phyloP scores from a whole-genome alignment of 2,329 filamentous ascomycete species.

The Xylariaceae sp. region DNA sequence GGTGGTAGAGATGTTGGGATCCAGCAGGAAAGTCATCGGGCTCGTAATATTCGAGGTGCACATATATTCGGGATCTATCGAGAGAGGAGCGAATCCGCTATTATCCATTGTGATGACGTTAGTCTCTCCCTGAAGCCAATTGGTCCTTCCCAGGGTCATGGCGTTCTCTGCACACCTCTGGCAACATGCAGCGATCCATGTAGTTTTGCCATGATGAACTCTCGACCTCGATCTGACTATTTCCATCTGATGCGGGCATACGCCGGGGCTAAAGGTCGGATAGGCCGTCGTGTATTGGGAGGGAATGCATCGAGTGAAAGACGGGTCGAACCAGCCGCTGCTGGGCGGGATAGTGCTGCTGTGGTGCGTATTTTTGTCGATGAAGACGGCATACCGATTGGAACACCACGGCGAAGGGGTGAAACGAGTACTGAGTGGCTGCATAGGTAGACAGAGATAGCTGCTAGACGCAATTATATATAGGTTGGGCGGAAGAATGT shows the following conservation, averaged over 20 bases:
- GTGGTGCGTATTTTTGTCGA: constrained; percentile 19
- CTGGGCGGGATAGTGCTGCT: constrained; percentile 24
- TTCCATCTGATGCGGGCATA: constrained; percentile 27
- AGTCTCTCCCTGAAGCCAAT: too few species aligned
- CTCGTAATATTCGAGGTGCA: constrained; percentile 27
- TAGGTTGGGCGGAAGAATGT: too few species aligned
- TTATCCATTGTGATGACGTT: not conserved
- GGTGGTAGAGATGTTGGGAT: constrained; percentile 25
- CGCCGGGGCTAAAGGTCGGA: constrained; percentile 28
- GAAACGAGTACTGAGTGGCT: constrained; percentile 26
- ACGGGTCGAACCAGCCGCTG: constrained; percentile 30
- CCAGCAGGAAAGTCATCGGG: constrained; percentile 28
- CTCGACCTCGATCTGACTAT: constrained; percentile 19
- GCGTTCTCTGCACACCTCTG: constrained; percentile 21
- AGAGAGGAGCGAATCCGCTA: constrained; percentile 26
- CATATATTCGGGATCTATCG: constrained; percentile 14
- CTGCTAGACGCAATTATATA: too few species aligned
- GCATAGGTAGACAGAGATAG: constrained; percentile 18
- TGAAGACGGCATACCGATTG: constrained; percentile 26
- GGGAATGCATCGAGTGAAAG: constrained; percentile 26
- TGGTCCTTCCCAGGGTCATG: not conserved
- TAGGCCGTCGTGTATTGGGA: constrained; percentile 22
- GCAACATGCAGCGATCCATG: constrained; percentile 28
- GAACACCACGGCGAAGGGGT: constrained; percentile 24
- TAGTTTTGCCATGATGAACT: constrained; percentile 12